Evolutionary conservation across 148 eudicot species (phyloP), one percentile per base, ranked within the genome.

Genomic region (Chenopodium formosanum): DNA sequence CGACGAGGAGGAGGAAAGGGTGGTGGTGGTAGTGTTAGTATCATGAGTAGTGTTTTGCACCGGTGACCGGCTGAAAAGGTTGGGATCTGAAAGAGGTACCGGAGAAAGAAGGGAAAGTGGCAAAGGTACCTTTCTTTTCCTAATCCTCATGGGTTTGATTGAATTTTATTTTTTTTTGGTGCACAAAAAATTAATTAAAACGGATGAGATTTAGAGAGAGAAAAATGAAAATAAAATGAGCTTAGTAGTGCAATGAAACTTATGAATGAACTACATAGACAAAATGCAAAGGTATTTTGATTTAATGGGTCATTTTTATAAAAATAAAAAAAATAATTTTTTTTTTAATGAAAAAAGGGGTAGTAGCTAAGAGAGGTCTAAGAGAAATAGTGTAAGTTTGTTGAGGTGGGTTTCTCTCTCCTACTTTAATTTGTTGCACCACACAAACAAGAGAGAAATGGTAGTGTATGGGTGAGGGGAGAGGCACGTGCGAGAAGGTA

Each of bases 51-150:
- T 85, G 37, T 34, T 34, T 80, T 58, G 62, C 44, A 62, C 83
- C 74, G 86, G 73, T 22, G 87, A 80, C 53, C 78, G 87, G 87
- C 68, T 86, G 82, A 88, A 89, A n/a, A 88, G 90, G 80, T 87
- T 84, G 81, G 83, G 89, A 89, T 90, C 93, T 86, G 91, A 44
- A 37, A 87, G 70, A 20, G 85, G 87, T 23, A 77, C 70, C 1
- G 91, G 90, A 9, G 89, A 87, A 10, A 87, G 86, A 77, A 85
- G 87, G 27, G 91, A 84, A 1, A 85, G 80, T 0, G 85, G 91
- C 27, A 93, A 88, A 65, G 91, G 94, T 64, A 85, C 86, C 75
- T 85, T 83, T 25, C 89, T 83, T 69, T 90, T 93, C 79, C 93
- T 87, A 84, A 93, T 93, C 88, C 97, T 93, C 97, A 93, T 84